A percentile compares a stretch with the other conserved stretches of the same genome.
phyloP scores from a whole-genome alignment of 2,329 filamentous ascomycete species.

The Emergomyces africanus region DNA sequence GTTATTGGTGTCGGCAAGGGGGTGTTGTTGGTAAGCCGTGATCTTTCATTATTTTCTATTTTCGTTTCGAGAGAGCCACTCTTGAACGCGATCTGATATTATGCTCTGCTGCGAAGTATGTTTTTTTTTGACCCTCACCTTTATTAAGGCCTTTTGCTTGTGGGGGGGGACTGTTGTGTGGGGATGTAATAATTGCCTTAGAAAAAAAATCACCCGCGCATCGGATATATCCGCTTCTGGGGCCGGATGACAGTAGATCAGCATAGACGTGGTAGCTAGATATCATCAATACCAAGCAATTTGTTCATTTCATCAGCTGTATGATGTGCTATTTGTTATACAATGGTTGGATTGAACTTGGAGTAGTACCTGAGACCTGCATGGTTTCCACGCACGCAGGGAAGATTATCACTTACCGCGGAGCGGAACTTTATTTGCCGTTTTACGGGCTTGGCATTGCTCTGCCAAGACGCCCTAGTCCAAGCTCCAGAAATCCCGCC shows the following conservation, averaged over 20 bases:
- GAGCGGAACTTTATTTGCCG: not conserved
- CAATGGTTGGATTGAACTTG: not conserved
- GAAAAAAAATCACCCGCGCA: not conserved
- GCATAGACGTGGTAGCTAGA: constrained; percentile 1
- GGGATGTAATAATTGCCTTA: constrained; percentile 4
- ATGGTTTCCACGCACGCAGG: no score
- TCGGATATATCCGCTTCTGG: not conserved
- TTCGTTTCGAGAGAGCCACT: not conserved
- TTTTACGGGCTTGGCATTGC: not conserved
- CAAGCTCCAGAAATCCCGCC: not conserved
- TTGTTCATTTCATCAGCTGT: not conserved
- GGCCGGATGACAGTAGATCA: not conserved
- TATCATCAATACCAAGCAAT: constrained; percentile 1
- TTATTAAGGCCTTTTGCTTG: constrained; percentile 1
- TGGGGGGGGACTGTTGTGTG: constrained; percentile 5
- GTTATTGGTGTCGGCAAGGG: constrained; percentile 5
- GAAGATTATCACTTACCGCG: not conserved
- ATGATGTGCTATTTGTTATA: not conserved
- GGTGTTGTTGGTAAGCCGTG: constrained; percentile 4
- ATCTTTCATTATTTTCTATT: constrained; percentile 5
- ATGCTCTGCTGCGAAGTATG: constrained; percentile 2
- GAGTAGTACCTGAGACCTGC: not conserved
- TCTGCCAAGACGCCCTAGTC: not conserved
- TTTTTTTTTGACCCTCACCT: constrained; percentile 5
- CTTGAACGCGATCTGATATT: constrained; percentile 6